These are phyloP conservation scores for Taiwanofungus camphoratus DNA, from an alignment of 1,284 basidiomycete species.

Conservation along the genomic window DNA sequence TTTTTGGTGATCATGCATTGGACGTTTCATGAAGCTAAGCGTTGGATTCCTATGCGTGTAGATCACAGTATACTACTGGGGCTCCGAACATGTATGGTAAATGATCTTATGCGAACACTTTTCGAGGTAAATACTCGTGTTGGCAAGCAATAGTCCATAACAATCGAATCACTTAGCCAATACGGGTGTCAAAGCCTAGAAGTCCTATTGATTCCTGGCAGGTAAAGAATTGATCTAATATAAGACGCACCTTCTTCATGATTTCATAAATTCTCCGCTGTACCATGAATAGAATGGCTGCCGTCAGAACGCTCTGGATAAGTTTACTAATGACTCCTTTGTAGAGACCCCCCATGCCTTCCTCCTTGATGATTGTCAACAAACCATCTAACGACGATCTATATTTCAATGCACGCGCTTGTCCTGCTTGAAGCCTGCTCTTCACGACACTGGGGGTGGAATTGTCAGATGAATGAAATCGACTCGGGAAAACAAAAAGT, in stretches of 20 bases:
- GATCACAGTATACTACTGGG: too few relatives aligned
- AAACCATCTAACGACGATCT: conserved; percentile 70
- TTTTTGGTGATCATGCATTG: too few relatives aligned
- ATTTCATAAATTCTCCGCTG: conserved; percentile 74
- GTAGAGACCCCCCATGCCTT: conserved; percentile 80
- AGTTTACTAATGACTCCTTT: conserved; percentile 84
- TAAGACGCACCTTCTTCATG: conserved; percentile 46
- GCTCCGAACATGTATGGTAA: background rate
- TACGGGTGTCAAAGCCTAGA: background rate
- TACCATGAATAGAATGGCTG: conserved; percentile 83
- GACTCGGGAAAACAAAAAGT: conserved; percentile 7
- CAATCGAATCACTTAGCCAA: too few relatives aligned
- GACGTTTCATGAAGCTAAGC: too few relatives aligned
- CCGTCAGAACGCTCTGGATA: conserved; percentile 84
- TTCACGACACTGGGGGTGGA: conserved; percentile 66
- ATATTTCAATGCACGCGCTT: conserved; percentile 56
- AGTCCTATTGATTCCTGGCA: background rate
- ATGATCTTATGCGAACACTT: too few relatives aligned
- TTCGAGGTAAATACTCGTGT: too few relatives aligned
- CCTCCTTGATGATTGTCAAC: conserved; percentile 64
- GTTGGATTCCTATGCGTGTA: too few relatives aligned
- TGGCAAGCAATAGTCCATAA: too few relatives aligned
- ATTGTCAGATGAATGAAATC: background rate
- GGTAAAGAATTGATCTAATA: background rate
- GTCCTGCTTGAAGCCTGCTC: conserved; percentile 76